Evolutionary conservation across 768 basidiomycete species (phyloP), one percentile per base, ranked within the genome.

Genomic region (Auricularia sp.): DNA sequence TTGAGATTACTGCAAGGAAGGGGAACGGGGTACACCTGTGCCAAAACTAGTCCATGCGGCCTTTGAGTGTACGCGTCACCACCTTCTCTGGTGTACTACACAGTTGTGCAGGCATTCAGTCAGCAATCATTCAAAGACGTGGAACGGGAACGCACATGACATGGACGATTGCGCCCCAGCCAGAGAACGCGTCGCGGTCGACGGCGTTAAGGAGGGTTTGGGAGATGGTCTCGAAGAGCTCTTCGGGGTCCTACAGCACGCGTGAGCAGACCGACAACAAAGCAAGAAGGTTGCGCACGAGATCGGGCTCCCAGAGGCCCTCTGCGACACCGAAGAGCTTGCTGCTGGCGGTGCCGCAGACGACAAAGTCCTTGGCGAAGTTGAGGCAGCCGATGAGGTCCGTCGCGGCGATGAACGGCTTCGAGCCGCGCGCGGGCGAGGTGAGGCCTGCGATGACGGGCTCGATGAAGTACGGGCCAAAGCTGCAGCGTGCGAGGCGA

Each of bases 251-350:
- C 78, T 79, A 44, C 29, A 16, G 18, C 12, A 39, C 8, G 12
- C 47, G 44, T 66, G 21, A 43, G 56, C 16, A 36, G 39, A 43
- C 36, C 42, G 8, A 56, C 63, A 34, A 36, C 8, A 8, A 65
- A 3, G 39, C 16, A 12, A 21, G 43, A 51, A 59, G n/a, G 56
- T 18, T 34, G 71, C 75, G 65, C 64, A 79, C 78, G 74, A 99
- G 79, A 74, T 94, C 91, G 8, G 96, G 94, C 76, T 99, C 97
- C 97, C 97, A 99, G 36, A 99, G 82, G 2, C 94, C 93, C 75
- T 99, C 97, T 51, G 97, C 97, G 62, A 96, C 87, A 88, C 97
- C 97, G 71, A 87, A 97, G 68, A 99, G 77, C 78, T 98, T 98
- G 66, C 86, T 80, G 71, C 87, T 87, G 23, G 97, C 96, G 0